These are phyloP conservation scores for Limonium bicolor DNA, from an alignment of 148 eudicot species.

Conservation along the genomic window DNA sequence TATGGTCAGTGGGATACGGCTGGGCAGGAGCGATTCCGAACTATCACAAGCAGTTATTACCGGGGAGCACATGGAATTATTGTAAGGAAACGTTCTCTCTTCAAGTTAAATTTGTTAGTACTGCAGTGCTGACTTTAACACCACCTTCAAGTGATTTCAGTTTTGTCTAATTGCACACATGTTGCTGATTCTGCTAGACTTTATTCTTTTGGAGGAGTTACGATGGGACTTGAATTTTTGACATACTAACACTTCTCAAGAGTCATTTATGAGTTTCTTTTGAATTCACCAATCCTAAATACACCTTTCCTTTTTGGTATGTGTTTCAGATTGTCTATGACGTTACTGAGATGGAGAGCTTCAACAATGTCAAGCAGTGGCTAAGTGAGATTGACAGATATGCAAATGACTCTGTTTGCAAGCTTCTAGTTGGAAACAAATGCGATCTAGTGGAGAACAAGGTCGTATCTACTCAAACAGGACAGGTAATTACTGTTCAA, in stretches of 20 bases:
- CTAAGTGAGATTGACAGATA: constrained; percentile 85
- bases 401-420: constrained; percentile 83
- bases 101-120: no score
- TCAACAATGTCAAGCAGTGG: constrained; percentile 98
- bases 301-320: constrained; percentile 1
- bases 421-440: constrained; percentile 93
- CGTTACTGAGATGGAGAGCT: constrained; percentile 98
- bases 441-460: constrained; percentile 83
- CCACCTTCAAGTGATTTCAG: no score
- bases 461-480: constrained; percentile 71
- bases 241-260: no score
- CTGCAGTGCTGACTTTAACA: no score
- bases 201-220: no score
- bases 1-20: constrained; percentile 85
- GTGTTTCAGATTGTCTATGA: constrained; percentile 74
- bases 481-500: constrained; percentile 34
- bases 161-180: no score
- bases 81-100: constrained; percentile 35
- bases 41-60: constrained; percentile 96
- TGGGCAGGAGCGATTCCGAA: constrained; percentile 94
- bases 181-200: no score
- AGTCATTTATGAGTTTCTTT: no score
- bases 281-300: no score
- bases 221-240: no score
- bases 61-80: constrained; percentile 97